phyloP scores from a whole-genome alignment of 2,329 filamentous ascomycete species.

The Byssoonygena ceratinophila region DNA sequence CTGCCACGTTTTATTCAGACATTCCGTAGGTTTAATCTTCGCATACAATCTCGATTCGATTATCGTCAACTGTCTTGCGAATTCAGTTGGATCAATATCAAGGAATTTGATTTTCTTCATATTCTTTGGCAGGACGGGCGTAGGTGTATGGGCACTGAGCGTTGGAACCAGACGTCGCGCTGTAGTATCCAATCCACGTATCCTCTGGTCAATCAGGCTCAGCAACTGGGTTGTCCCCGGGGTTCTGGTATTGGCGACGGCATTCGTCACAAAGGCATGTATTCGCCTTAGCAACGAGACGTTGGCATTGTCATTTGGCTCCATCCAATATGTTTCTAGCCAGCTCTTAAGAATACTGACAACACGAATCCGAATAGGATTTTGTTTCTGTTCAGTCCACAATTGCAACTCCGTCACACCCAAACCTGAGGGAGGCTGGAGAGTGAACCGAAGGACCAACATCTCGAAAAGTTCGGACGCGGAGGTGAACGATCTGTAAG shows the following conservation, averaged over 20 bases:
- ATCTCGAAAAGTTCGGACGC: slow-evolving; percentile 87
- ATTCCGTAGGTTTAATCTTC: slow-evolving; percentile 93
- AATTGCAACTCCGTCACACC: slow-evolving; percentile 63
- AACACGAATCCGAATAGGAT: slow-evolving; percentile 86
- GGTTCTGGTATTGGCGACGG: slow-evolving; percentile 85
- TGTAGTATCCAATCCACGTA: slow-evolving; percentile 77
- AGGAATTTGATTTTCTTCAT: slow-evolving; percentile 99
- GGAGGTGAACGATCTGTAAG: slow-evolving; percentile 87
- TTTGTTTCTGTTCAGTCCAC: slow-evolving; percentile 92
- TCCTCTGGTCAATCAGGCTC: slow-evolving; percentile 75
- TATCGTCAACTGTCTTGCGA: slow-evolving; percentile 93
- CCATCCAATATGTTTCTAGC: slow-evolving; percentile 99
- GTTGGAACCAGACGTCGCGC: slow-evolving; percentile 81
- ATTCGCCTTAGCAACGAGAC: slow-evolving; percentile 79
- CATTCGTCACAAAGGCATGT: slow-evolving; percentile 81
- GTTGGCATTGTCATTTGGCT: slow-evolving; percentile 74
- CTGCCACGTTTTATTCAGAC: slow-evolving; percentile 97
- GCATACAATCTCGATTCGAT: slow-evolving; percentile 91
- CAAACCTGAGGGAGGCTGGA: slow-evolving; percentile 80
- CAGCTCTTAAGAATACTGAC: slow-evolving; percentile 97
- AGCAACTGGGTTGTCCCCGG: slow-evolving; percentile 77
- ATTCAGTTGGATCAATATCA: slow-evolving; percentile 90
- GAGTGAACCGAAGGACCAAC: slow-evolving; percentile 79
- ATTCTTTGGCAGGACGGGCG: slow-evolving; percentile 91
- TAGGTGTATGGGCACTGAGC: slow-evolving; percentile 66